A percentile compares a stretch with the other conserved stretches of the same genome.
Conservation (phyloP, 2,329 filamentous ascomycete genomes). For the Calonectria pseudoreteaudii region DNA sequence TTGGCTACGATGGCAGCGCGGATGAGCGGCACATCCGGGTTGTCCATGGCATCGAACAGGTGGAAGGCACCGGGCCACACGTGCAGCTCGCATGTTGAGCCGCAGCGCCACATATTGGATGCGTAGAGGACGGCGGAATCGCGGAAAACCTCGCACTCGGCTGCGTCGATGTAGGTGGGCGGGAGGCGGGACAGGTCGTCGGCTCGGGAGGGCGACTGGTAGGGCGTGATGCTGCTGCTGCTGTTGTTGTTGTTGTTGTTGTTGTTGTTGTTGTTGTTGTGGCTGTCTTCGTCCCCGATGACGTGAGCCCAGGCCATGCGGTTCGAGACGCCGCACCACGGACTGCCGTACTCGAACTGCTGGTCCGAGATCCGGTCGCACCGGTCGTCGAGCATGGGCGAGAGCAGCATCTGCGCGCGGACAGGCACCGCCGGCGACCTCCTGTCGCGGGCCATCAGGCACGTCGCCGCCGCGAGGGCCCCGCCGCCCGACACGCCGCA, state of each 20-base stretch:
- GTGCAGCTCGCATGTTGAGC: constrained; percentile 35
- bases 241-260: too few relatives aligned
- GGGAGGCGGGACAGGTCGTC: constrained; percentile 32
- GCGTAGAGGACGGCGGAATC: constrained; percentile 35
- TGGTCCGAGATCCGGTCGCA: constrained; percentile 30
- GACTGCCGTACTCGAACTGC: constrained; percentile 37
- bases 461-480: constrained; percentile 35
- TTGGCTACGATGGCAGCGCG: constrained; percentile 28
- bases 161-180: constrained; percentile 36
- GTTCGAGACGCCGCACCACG: constrained; percentile 29
- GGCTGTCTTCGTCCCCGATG: constrained; percentile 26
- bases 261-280: too few relatives aligned
- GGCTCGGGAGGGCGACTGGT: constrained; percentile 32
- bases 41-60: constrained; percentile 31
- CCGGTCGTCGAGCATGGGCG: constrained; percentile 39
- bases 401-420: constrained; percentile 37
- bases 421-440: constrained; percentile 21
- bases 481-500: constrained; percentile 34
- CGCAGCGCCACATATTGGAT: constrained; percentile 33
- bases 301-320: constrained; percentile 30
- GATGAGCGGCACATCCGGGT: constrained; percentile 30
- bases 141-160: constrained; percentile 36
- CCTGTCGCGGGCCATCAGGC: constrained; percentile 34
- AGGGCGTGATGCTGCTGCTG: constrained; percentile 23
- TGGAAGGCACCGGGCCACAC: constrained; percentile 37